Percentiles rank a stretch among this genome's conserved stretches.
phyloP scores from a whole-genome alignment of 352 stramenopile genomes.

The Blastocystis sp. region DNA sequence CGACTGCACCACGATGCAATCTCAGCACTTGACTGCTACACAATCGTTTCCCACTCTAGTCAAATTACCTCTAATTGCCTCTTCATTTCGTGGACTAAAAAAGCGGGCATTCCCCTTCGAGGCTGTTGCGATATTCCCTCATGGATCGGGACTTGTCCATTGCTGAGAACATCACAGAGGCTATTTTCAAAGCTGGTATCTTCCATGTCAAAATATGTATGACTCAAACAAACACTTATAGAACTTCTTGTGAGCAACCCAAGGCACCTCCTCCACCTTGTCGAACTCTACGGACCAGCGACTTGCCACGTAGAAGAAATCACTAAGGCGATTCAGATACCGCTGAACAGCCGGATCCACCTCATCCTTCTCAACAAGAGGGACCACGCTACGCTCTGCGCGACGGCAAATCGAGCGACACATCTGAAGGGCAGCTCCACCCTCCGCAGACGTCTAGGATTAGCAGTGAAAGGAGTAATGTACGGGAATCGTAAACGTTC shows the following conservation, averaged over 20 bases:
- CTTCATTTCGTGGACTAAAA: conserved; percentile 9
- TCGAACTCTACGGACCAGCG: conserved; percentile 46
- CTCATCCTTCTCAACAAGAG: conserved; percentile 67
- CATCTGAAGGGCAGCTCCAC: conserved; percentile 74
- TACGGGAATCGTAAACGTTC: conserved; percentile 68
- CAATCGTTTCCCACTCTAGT: background rate
- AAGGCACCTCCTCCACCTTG: conserved; percentile 48
- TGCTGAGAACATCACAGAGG: conserved; percentile 23
- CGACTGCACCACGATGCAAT: conserved; percentile 37
- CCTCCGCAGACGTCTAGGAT: conserved; percentile 58
- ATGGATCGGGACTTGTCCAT: background rate
- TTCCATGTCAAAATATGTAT: background rate
- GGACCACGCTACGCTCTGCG: conserved; percentile 72
- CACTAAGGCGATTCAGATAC: conserved; percentile 74
- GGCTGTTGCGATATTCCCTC: background rate
- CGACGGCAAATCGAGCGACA: conserved; percentile 72
- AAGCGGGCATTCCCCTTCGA: background rate
- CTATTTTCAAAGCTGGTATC: background rate
- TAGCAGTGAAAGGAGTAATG: background rate
- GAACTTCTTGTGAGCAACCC: conserved; percentile 55
- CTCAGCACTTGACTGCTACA: conserved; percentile 29
- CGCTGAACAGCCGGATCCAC: conserved; percentile 69
- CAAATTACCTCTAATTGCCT: conserved; percentile 9
- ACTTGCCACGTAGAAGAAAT: conserved; percentile 73
- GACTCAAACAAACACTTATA: background rate